phyloP scores from a whole-genome alignment of 164 flowering plant species.

The Nelumbo lutea region DNA sequence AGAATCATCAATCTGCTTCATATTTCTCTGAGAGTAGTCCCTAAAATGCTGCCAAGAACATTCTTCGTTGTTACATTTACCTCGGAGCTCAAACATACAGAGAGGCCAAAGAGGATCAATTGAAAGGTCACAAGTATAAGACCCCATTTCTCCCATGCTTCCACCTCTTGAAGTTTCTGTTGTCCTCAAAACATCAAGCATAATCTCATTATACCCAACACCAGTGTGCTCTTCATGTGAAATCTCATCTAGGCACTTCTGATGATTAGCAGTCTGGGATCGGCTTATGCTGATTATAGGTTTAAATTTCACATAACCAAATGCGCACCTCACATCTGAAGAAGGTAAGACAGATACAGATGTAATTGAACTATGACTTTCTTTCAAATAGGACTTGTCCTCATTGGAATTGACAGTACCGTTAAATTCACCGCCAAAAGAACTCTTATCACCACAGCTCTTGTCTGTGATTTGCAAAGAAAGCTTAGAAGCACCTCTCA shows the following conservation, averaged over 20 bases:
- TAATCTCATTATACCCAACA: conserved; percentile 10
- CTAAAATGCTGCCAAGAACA: conserved; percentile 80
- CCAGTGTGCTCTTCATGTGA: conserved; percentile 16
- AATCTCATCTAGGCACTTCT: conserved; percentile 2
- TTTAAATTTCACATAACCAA: conserved; percentile 30
- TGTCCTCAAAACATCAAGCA: conserved; percentile 10
- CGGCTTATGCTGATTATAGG: conserved; percentile 6
- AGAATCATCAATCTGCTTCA: conserved; percentile 20
- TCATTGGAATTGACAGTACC: conserved; percentile 22
- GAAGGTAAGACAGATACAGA: conserved; percentile 19
- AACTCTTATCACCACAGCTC: conserved; percentile 10
- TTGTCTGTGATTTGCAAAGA: conserved; percentile 14
- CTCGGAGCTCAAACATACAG: conserved; percentile 93
- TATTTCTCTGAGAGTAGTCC: conserved; percentile 29
- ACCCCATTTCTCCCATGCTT: conserved; percentile 29
- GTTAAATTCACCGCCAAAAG: conserved; percentile 16
- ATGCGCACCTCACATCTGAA: conserved; percentile 35
- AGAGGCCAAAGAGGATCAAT: conserved; percentile 83
- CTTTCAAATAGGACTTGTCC: conserved; percentile 11
- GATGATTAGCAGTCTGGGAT: conserved; percentile 5
- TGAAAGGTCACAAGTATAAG: conserved; percentile 29
- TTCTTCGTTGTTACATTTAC: conserved; percentile 82
- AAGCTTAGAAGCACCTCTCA: conserved; percentile 15
- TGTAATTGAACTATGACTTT: conserved; percentile 15
- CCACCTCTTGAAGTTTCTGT: conserved; percentile 2